These are phyloP conservation scores for Syzygium syzygioides DNA, from an alignment of 441 rosid genomes.

Conservation along the genomic window DNA sequence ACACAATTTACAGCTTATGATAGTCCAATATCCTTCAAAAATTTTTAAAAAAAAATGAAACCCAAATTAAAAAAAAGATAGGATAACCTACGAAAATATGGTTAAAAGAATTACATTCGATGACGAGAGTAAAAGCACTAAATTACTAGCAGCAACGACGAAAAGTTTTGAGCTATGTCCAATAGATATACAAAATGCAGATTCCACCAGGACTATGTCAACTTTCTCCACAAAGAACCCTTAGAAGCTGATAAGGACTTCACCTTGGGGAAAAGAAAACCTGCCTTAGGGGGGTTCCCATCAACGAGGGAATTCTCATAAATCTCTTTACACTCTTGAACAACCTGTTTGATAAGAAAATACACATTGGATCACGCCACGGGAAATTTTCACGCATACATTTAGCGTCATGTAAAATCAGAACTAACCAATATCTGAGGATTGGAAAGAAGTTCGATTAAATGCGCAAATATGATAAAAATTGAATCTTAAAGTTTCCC, in stretches of 20 bases:
- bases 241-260: conserved; percentile 66
- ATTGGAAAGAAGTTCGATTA: neutral
- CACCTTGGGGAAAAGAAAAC: conserved; percentile 80
- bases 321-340: conserved; percentile 95
- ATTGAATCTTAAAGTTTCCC: neutral
- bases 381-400: neutral
- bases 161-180: neutral
- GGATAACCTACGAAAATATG: neutral
- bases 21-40: neutral
- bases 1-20: neutral
- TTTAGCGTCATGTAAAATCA: neutral
- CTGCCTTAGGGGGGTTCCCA: conserved; percentile 83
- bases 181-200: neutral
- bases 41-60: rapidly evolving
- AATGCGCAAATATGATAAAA: neutral
- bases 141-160: neutral
- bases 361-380: neutral
- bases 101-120: neutral
- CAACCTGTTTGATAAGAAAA: conserved; percentile 47
- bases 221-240: conserved; percentile 71
- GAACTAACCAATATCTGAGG: neutral
- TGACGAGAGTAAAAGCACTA: neutral
- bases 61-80: neutral
- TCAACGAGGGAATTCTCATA: conserved; percentile 79
- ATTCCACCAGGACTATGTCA: conserved; percentile 29